These are phyloP conservation scores for Evansstolkia leycettana DNA, from an alignment of 495 filamentous ascomycete species.

Conservation along the genomic window DNA sequence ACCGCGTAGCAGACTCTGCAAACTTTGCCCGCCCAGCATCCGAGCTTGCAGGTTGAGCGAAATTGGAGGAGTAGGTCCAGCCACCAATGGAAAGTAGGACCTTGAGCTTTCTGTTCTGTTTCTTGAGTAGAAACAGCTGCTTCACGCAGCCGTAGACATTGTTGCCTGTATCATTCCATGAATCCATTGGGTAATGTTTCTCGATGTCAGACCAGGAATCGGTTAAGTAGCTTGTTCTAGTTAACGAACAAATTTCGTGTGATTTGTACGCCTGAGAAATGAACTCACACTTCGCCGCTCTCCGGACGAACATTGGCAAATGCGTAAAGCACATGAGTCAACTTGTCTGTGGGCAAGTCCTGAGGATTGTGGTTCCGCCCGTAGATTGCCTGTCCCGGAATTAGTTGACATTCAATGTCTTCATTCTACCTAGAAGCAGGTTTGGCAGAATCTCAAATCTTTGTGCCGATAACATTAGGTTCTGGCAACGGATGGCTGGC, in stretches of 20 bases:
- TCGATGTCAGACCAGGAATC: constrained; percentile 79
- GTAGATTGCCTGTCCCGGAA: constrained; percentile 63
- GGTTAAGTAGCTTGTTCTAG: constrained; percentile 46
- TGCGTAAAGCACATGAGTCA: constrained; percentile 87
- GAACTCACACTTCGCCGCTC: constrained; percentile 58
- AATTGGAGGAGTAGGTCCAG: constrained; percentile 90
- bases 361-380: constrained; percentile 74
- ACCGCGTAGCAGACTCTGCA: constrained; percentile 52
- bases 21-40: constrained; percentile 58
- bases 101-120: constrained; percentile 77
- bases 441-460: too few species aligned
- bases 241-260: background rate
- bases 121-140: constrained; percentile 87
- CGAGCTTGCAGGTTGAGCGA: constrained; percentile 51
- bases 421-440: too few species aligned
- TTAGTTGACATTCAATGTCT: background rate
- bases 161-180: constrained; percentile 8
- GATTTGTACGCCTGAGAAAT: too few species aligned
- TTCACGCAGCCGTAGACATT: constrained; percentile 51
- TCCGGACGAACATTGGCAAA: constrained; percentile 75
- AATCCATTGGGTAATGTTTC: constrained; percentile 54
- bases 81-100: constrained; percentile 88
- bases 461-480: too few species aligned
- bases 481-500: too few species aligned
- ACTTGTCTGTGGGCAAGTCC: constrained; percentile 71